A percentile compares a stretch with the other conserved stretches of the same genome.
phyloP scores from a whole-genome alignment of 139 green algal genomes.

The Chlamydomonas eustigma region DNA sequence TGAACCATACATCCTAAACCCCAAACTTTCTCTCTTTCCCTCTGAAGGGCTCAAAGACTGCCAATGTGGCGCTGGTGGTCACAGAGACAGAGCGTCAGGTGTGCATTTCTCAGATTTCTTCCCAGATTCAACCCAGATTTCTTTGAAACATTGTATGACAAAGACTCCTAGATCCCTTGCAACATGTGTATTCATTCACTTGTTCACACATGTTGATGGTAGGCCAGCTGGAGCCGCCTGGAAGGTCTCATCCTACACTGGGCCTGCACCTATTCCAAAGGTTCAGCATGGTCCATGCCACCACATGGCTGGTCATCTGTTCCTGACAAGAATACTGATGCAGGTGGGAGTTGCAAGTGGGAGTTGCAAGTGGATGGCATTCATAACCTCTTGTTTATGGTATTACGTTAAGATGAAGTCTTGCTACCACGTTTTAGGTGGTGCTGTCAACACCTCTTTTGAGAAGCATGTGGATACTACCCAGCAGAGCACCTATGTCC shows the following conservation, averaged over 20 bases:
- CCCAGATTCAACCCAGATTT: too few relatives aligned
- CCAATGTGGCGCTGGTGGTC: slow-evolving; percentile 27
- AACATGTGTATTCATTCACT: too few relatives aligned
- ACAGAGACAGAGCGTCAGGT: slow-evolving; percentile 44
- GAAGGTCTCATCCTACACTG: slow-evolving; percentile 47
- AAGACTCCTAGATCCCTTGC: too few relatives aligned
- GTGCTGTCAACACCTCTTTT: slow-evolving; percentile 24
- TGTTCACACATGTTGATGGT: too few relatives aligned
- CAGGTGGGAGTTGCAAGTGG: slow-evolving; percentile 16
- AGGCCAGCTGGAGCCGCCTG: slow-evolving; percentile 39
- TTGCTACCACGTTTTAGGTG: too few relatives aligned
- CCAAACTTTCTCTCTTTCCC: too few relatives aligned
- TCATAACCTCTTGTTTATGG: background rate
- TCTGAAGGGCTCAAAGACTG: slow-evolving; percentile 27
- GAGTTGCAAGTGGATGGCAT: background rate
- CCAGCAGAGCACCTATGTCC: slow-evolving; percentile 25
- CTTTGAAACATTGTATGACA: too few relatives aligned
- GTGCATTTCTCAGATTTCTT: too few relatives aligned
- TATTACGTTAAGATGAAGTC: too few relatives aligned
- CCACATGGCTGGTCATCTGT: slow-evolving; percentile 30
- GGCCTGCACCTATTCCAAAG: slow-evolving; percentile 16
- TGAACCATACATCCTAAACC: background rate
- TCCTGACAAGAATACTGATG: slow-evolving; percentile 31
- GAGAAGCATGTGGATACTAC: slow-evolving; percentile 16
- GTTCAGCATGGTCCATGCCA: slow-evolving; percentile 32